Conservation (phyloP, 371 early-diverging fungal species). For the Syncephalastrum sp. region DNA sequence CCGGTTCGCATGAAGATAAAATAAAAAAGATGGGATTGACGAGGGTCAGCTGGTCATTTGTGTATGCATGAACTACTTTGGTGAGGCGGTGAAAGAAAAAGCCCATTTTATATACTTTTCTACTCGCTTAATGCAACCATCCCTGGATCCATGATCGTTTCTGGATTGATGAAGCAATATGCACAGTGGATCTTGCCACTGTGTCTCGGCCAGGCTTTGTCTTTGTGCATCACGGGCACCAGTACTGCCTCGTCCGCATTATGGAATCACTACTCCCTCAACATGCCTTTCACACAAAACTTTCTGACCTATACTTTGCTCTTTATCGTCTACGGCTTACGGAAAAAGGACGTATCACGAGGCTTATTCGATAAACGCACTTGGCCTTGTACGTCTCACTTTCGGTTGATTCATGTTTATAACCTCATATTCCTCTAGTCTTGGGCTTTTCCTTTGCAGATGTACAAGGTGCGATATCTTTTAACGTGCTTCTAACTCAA, state of each 20-base stretch:
- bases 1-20: no score
- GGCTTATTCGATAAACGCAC: slow-evolving; percentile 2
- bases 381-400: slow-evolving; percentile 21
- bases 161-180: no score
- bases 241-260: slow-evolving; percentile 44
- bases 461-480: slow-evolving; percentile 30
- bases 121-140: not conserved
- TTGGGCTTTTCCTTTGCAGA: slow-evolving; percentile 45
- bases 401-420: not conserved
- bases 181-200: slow-evolving; percentile 21
- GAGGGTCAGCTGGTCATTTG: no score
- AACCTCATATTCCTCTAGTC: slow-evolving; percentile 13
- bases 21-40: no score
- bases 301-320: slow-evolving; percentile 34
- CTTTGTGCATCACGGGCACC: slow-evolving; percentile 44
- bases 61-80: no score
- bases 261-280: slow-evolving; percentile 35
- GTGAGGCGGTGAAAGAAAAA: no score
- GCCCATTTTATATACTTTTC: slow-evolving; percentile 1
- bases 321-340: slow-evolving; percentile 19
- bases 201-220: slow-evolving; percentile 39
- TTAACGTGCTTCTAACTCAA: not conserved
- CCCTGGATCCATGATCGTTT: not conserved
- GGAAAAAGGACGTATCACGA: slow-evolving; percentile 5
- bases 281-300: slow-evolving; percentile 43